Base-by-base conservation (phyloP, 148 eudicot species). In the Amaranthus cruentus region DNA sequence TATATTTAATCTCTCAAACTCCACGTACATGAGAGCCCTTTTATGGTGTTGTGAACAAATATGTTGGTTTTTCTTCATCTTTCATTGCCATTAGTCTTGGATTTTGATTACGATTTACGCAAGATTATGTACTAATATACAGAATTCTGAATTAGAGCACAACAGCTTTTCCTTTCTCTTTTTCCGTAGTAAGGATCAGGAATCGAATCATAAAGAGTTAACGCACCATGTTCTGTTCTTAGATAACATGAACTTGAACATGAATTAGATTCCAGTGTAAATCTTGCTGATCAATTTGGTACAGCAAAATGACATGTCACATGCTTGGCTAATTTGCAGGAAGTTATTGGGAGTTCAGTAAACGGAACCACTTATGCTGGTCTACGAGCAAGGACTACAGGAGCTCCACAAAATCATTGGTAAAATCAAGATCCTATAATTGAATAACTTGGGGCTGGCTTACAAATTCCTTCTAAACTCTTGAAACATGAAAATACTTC, bases 321-420 rank as follows among this genome's bases (percentile, higher is more conserved):
- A 28, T 28, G 38, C 38, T 28, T 28, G 8, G 63, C 9, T 28
- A 70, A 75, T 46, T 74, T 84, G 76, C 93, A 92, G 99, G 86
- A 92, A 73, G 88, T 96, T 55, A 79, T 96, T 66, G 97, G 99
- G 44, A 88, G 87, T 9, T 42, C 99, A 7, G 99, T 96, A 18
- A 96, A 96, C 68, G 99, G 99, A 69, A 96, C 99, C 53, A 96
- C 99, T 49, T 96, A 92, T 62, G 97, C 90, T 67, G 99, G 97
- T 46, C 62, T 92, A 61, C 85, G 99, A 83, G 99, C 99, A 79
- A 90, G 99, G 86, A 96, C 99, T 62, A 92, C 99, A 0, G 97
- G 99, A 63, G 99, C 99, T 73, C 99, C 99, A 47, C 99, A 96
- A 81, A 96, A 96, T 80, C 99, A 96, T 74, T 96, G 99, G 99